A percentile compares a stretch with the other conserved stretches of the same genome.
phyloP scores from a whole-genome alignment of 2,329 filamentous ascomycete genomes.

The Trichoderma sp. region DNA sequence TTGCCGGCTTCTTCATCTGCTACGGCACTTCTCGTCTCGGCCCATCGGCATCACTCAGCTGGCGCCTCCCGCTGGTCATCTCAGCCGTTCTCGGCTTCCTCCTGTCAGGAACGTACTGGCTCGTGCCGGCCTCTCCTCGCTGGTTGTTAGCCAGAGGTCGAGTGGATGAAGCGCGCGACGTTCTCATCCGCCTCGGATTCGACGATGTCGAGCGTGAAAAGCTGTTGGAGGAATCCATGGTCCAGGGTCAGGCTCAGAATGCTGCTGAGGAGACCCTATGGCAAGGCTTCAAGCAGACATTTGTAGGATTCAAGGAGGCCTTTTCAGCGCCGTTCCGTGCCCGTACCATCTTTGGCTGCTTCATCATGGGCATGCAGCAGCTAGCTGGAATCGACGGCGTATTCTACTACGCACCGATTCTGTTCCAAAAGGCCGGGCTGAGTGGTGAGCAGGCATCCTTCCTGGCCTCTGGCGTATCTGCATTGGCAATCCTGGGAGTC shows the following conservation, averaged over 20 bases:
- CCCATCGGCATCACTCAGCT: constrained; percentile 52
- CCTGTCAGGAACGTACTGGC: constrained; percentile 39
- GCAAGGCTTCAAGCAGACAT: constrained; percentile 37
- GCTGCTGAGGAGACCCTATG: constrained; percentile 34
- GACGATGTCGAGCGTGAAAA: constrained; percentile 50
- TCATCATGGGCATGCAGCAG: constrained; percentile 62
- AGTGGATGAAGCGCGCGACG: constrained; percentile 46
- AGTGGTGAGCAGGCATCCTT: constrained; percentile 55
- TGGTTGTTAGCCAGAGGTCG: constrained; percentile 54
- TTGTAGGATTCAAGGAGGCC: constrained; percentile 39
- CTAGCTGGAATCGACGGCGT: constrained; percentile 64
- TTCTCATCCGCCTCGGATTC: constrained; percentile 48
- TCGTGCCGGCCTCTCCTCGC: constrained; percentile 56
- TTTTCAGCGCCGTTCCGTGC: constrained; percentile 45
- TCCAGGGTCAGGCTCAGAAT: constrained; percentile 29
- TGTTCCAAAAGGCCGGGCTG: constrained; percentile 63
- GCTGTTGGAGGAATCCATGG: constrained; percentile 35
- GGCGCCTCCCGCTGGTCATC: constrained; percentile 56
- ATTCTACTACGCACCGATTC: constrained; percentile 61
- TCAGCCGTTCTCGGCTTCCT: constrained; percentile 40
- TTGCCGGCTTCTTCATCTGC: constrained; percentile 61
- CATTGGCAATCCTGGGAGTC: constrained; percentile 56
- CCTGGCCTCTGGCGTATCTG: constrained; percentile 61
- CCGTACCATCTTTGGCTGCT: constrained; percentile 56
- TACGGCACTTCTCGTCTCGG: constrained; percentile 55